Evolutionary conservation across 108 stramenopile species (phyloP), one percentile per base, ranked within the genome.

Genomic region (Bacterosira constricta): DNA sequence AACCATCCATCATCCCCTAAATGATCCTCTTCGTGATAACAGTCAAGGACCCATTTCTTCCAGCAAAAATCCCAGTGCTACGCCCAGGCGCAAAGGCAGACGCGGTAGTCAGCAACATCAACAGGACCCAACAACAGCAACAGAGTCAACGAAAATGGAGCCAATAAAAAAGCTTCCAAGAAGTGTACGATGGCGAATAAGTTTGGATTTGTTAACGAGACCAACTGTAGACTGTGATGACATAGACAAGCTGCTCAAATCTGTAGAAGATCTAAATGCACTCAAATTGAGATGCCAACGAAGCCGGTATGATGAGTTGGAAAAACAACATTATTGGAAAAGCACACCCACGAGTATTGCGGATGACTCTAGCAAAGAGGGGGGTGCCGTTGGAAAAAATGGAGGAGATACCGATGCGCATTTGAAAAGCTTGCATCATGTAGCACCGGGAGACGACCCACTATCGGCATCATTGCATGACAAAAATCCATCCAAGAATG

Each of bases 391-490:
- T 27, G 15, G 1, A n/a, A 25, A 15, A 25, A 71, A 1, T 29
- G 46, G 7, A 1, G 47, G 4, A 57, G 35, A 21, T 50, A 21
- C 23, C 20, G 27, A 29, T 25, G 9, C 13, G 25, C 51, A 52
- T 27, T 29, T 54, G 27, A 12, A 35, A 35, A 34, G 53, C 53
- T 35, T 63, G 46, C 73, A 62, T 52, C 79, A 61, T 26, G 75
- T 75, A 27, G 67, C 79, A 39, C 53, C 57, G 23, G 79, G 73
- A 5, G 79, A 73, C 26, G 79, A 80, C 39, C 79, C 79, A 12
- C 42, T 80, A 20, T 80, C 79, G 15, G 73, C 79, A 12, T 41
- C 75, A 35, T 21, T 73, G 32, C 37, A 42, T 21, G 10, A 15
- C 15, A 13, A 26, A 17, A 29, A 41, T 11, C n/a, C 29, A 10